Evolutionary conservation across 75 land plant species (phyloP).

Genomic region (Pseudotsuga menziesii): DNA sequence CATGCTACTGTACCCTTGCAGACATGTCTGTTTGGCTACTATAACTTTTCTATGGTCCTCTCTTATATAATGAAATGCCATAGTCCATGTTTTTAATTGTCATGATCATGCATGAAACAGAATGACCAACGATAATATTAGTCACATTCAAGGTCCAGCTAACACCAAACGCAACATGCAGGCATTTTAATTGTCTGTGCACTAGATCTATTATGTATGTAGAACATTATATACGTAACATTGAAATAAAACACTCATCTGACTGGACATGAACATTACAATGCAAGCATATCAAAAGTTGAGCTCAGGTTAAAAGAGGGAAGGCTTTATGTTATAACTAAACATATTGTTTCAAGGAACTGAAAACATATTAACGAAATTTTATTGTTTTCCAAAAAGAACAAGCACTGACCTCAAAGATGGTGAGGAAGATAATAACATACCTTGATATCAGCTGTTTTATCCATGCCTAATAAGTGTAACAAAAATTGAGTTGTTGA

Average conservation of each 20-base stretch:
- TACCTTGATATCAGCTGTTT: constrained; percentile 63
- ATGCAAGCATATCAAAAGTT: neutral
- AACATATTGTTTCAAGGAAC: neutral
- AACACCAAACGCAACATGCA: neutral
- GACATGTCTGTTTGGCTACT: neutral
- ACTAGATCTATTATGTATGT: neutral
- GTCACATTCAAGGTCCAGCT: neutral
- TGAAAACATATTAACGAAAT: neutral
- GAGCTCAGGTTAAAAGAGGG: neutral
- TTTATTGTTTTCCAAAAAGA: neutral
- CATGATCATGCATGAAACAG: neutral
- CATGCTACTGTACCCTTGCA: neutral
- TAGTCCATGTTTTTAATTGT: neutral
- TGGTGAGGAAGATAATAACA: neutral
- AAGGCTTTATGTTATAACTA: neutral
- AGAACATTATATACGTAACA: neutral
- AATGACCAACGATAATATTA: neutral
- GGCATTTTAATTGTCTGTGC: neutral
- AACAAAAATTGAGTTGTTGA: constrained; percentile 92
- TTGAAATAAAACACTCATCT: neutral
- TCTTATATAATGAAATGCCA: no score
- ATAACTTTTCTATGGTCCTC: neutral
- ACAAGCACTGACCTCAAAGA: neutral
- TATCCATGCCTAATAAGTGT: constrained; percentile 60
- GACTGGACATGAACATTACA: neutral